Evolutionary conservation across 441 rosid species (phyloP).

Genomic region (Adansonia grandidieri): DNA sequence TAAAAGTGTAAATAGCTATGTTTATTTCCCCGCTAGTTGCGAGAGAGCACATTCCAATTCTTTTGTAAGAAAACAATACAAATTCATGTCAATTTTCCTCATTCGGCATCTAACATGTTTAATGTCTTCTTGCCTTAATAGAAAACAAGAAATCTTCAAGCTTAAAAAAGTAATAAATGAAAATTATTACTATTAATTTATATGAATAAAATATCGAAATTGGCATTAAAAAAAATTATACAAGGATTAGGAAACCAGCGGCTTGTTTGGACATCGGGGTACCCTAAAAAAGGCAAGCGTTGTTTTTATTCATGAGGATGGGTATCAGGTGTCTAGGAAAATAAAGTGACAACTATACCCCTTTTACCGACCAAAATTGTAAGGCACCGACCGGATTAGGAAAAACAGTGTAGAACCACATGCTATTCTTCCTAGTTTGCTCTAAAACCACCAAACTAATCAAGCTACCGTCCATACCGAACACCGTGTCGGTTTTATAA

Average conservation of each 20-base stretch:
- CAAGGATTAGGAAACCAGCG: neutral
- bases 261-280: conserved; percentile 1
- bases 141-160: neutral
- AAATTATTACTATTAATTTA: too few species aligned
- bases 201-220: too few species aligned
- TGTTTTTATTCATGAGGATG: conserved; percentile 14
- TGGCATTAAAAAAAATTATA: neutral
- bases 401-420: too few species aligned
- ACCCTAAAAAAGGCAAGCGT: conserved; percentile 9
- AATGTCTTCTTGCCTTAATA: neutral
- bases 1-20: too few species aligned
- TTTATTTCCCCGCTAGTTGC: neutral
- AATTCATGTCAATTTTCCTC: neutral
- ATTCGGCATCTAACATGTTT: neutral
- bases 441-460: neutral
- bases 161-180: neutral
- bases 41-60: neutral
- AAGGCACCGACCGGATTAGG: conserved; percentile 25
- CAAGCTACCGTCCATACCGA: conserved; percentile 37
- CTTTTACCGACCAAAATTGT: neutral
- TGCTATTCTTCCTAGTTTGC: neutral
- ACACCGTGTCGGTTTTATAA: conserved; percentile 17
- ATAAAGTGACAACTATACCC: conserved; percentile 6
- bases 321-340: neutral
- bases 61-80: neutral